Base-by-base conservation (phyloP, 371 early-diverging fungal species). In the Lichtheimia ramosa region DNA sequence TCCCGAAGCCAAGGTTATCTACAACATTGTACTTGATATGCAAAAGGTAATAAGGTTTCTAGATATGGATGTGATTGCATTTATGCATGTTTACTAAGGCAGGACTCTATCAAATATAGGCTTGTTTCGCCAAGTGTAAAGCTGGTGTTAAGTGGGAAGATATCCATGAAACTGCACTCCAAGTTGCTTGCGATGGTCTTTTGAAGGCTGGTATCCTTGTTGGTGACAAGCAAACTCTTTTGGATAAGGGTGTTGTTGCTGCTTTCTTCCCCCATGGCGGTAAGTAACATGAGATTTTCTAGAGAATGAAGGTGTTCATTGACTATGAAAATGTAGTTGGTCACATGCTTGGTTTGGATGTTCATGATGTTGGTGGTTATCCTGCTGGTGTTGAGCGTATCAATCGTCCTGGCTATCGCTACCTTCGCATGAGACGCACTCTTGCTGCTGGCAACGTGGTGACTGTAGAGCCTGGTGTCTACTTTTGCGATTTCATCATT, bases 401-500 rank as follows among this genome's bases (percentile, higher is more conserved):
- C 64, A 74, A 87, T 56, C 88, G 78, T 14, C 95, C 95, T 15
- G 93, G 96, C 3, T 77, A 93, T 58, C 85, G 89, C 52, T 87
- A 94, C 70, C 75, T 97, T 62, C 89, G 97, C 40, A 89, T 94
- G 86, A 88, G 94, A 43, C 87, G 97, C 65, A 73, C 72, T 12
- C 82, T 97, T 51, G 77, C 83, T 58, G 70, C 85, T 16, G 89
- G 92, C 27, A 93, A 94, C 86, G 91, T 89, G 13, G 90, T 97
- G 42, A 97, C 97, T 14, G 93, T 95, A 34, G 97, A 97, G 73
- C 97, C 97, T 24, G 97, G 97, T 81, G 83, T 85, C 55, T 88
- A 86, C 65, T 86, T 86, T 61, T 82, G 81, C 58, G 78, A 83
- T 63, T 81, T 77, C 55, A 75, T 85, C 57, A 71, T 85, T 48